These are phyloP conservation scores for Trichocomaceae sp. DNA, from an alignment of 2,329 filamentous ascomycete genomes.

Conservation along the genomic window DNA sequence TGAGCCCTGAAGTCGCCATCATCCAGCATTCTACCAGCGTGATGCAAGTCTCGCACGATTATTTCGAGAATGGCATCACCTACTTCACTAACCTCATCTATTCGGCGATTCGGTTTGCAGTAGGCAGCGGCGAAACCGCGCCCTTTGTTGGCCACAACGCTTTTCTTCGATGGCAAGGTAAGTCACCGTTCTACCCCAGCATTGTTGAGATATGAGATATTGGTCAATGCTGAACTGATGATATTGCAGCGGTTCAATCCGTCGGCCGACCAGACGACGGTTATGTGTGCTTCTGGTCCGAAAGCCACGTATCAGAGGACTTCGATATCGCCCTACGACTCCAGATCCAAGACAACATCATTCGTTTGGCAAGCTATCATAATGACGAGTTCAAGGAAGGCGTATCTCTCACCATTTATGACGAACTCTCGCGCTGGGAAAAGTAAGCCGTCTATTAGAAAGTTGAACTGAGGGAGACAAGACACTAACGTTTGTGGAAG, in stretches of 20 bases:
- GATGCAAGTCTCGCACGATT: constrained; percentile 66
- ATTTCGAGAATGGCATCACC: constrained; percentile 70
- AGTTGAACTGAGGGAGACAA: not conserved
- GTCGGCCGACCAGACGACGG: constrained; percentile 53
- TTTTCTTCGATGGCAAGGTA: constrained; percentile 57
- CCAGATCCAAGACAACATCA: constrained; percentile 60
- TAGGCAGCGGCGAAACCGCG: constrained; percentile 64
- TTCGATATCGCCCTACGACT: constrained; percentile 69
- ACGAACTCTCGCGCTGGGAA: constrained; percentile 78
- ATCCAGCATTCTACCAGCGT: constrained; percentile 67
- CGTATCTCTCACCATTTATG: constrained; percentile 76
- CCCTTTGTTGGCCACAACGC: constrained; percentile 76
- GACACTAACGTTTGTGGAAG: constrained; percentile 11
- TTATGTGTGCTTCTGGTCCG: constrained; percentile 66
- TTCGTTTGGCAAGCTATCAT: constrained; percentile 64
- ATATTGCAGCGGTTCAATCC: constrained; percentile 49
- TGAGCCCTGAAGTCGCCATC: constrained; percentile 63
- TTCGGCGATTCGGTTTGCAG: constrained; percentile 63
- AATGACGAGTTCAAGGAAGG: constrained; percentile 69
- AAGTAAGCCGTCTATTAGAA: constrained; percentile 45
- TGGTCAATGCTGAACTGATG: not conserved
- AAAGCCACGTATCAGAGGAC: constrained; percentile 68
- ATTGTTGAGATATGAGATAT: not conserved
- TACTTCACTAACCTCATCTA: constrained; percentile 77
- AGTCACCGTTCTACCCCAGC: not conserved